Base-by-base conservation (phyloP, 2,329 filamentous ascomycete species). In the Epichloe coenophiala region DNA sequence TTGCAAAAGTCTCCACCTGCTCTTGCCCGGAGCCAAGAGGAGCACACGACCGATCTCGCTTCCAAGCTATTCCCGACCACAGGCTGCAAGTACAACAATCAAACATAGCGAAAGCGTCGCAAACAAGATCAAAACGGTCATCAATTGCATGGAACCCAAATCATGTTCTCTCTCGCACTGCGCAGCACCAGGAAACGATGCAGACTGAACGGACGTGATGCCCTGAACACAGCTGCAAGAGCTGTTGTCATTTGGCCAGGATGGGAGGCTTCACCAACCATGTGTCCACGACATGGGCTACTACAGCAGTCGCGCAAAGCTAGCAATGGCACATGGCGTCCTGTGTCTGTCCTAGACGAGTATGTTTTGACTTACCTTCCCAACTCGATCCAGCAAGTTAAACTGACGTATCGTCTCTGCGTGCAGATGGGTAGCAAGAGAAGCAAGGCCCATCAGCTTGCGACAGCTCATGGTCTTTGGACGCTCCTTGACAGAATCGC, bases 381-480 rank as follows among this genome's bases (percentile, higher is more conserved):
- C 15, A 44, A 8, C 13, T 9, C 31, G 13, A 44, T 17, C 42
- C 33, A 47, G 27, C 15, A 39, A n/a, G n/a, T 38, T 42, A 36
- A 47, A 43, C 56, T 57, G 44, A 55, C 48, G 15, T 2, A 47
- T 49, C 12, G 7, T 37, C 33, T 45, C 36, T 54, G 21, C 23
- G 45, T 53, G 42, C 59, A 95, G 89, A 74, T 97, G 90, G 89
- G 91, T 96, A 48, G 84, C 86, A 56, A 87, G 85, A 61, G 88
- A 95, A 65, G 90, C 90, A 46, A 80, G 89, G 48, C 93, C 93
- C n/a, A 96, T 98, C 64, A 95, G 88, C 70, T 72, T 98, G 60
- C 86, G 93, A 52, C 93, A 97, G 69, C 78, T 98, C 61, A 97
- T 95, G 71, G 94, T 97, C 61, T 98, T 97, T 68, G 93, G 93